These are phyloP conservation scores for Cytospora mali DNA, from an alignment of 2,329 filamentous ascomycete genomes.

Conservation along the genomic window DNA sequence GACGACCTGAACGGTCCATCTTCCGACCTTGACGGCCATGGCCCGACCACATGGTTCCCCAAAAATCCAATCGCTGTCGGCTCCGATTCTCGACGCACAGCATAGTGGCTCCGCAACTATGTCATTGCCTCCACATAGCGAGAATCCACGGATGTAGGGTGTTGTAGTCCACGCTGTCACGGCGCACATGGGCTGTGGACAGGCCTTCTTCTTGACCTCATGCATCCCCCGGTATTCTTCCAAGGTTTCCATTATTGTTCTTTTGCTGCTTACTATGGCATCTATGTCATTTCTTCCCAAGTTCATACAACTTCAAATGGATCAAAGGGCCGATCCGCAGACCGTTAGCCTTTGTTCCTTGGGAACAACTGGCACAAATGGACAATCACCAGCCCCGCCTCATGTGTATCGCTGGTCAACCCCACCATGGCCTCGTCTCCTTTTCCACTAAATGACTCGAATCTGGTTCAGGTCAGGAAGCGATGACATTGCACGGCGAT, in stretches of 20 bases:
- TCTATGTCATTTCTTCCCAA: not conserved
- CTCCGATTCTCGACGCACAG: conserved; percentile 8
- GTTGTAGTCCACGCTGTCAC: conserved; percentile 4
- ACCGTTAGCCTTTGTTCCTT: conserved; percentile 1
- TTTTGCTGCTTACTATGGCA: not conserved
- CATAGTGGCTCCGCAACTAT: conserved; percentile 20
- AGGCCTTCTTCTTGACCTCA: conserved; percentile 6
- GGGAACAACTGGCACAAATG: conserved; percentile 1
- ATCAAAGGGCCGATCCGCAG: conserved; percentile 8
- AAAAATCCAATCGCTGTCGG: conserved; percentile 15
- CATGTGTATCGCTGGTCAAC: conserved; percentile 10
- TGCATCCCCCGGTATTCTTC: conserved; percentile 7
- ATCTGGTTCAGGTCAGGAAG: not conserved
- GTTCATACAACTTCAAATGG: not conserved
- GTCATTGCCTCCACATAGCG: conserved; percentile 22
- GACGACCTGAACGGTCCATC: conserved; percentile 11
- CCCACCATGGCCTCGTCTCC: conserved; percentile 9
- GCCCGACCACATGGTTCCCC: conserved; percentile 27
- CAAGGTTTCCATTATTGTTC: not conserved
- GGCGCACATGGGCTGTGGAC: conserved; percentile 2
- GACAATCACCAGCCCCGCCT: not conserved
- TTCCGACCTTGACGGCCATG: conserved; percentile 14
- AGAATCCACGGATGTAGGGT: conserved; percentile 12
- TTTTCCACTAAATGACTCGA: conserved; percentile 15
- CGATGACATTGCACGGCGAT: not conserved